A percentile compares a stretch with the other conserved stretches of the same genome.
phyloP scores from a whole-genome alignment of 441 rosid species.

The Brassica hybrid region DNA sequence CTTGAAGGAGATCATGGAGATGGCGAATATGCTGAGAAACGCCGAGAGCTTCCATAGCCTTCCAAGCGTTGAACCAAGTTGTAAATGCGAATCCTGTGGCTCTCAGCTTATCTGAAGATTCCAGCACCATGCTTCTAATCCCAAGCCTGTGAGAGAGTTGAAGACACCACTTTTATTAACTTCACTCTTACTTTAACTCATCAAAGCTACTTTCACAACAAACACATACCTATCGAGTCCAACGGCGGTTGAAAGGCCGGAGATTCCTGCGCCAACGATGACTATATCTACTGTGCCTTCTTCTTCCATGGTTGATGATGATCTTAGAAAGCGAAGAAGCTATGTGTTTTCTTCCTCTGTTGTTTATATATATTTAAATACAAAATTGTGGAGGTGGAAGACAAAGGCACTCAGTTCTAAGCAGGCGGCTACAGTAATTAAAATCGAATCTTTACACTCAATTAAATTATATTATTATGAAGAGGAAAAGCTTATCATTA shows the following conservation, averaged over 20 bases:
- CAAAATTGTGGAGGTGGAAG: neutral
- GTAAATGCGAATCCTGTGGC: slow-evolving; percentile 62
- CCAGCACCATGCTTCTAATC: slow-evolving; percentile 67
- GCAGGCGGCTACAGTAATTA: slow-evolving; percentile 10
- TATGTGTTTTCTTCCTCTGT: slow-evolving; percentile 13
- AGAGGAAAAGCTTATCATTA: neutral
- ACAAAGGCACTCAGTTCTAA: slow-evolving; percentile 27
- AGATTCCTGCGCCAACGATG: slow-evolving; percentile 79
- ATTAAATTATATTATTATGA: neutral
- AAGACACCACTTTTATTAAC: slow-evolving; percentile 9
- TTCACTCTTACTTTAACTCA: slow-evolving; percentile 2
- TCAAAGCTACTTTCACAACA: neutral
- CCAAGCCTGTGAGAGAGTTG: slow-evolving; percentile 53
- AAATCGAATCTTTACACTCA: neutral
- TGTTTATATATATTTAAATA: neutral
- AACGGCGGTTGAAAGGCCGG: slow-evolving; percentile 74
- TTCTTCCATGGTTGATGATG: slow-evolving; percentile 33
- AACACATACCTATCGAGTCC: slow-evolving; percentile 69
- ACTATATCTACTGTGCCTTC: slow-evolving; percentile 48
- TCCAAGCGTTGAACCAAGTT: slow-evolving; percentile 76
- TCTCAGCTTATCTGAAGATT: slow-evolving; percentile 63
- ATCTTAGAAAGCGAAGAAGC: slow-evolving; percentile 4
- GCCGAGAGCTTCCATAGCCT: slow-evolving; percentile 70
- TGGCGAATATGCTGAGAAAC: slow-evolving; percentile 55
- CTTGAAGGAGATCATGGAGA: slow-evolving; percentile 46